phyloP scores from a whole-genome alignment of 441 rosid genomes.

The Populus hybrid region DNA sequence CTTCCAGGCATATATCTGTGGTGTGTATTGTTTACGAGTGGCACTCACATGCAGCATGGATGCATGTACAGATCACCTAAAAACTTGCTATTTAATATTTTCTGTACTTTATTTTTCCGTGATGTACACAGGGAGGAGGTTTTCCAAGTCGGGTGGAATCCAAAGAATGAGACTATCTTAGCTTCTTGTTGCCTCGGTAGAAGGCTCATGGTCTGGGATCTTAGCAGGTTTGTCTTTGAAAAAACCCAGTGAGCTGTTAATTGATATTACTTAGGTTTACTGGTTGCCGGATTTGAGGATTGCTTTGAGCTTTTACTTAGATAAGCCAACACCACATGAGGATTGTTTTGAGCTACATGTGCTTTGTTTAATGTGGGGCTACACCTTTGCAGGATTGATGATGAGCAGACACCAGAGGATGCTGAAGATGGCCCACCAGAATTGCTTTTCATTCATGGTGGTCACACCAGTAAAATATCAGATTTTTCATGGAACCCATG shows the following conservation, averaged over 20 bases:
- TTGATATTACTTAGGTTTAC: neutral
- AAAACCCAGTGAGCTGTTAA: neutral
- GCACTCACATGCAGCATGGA: neutral
- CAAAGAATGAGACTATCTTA: conserved; percentile 87
- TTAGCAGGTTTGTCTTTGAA: conserved; percentile 66
- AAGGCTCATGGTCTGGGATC: conserved; percentile 99
- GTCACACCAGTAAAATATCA: conserved; percentile 95
- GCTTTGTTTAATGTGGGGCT: neutral
- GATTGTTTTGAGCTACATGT: neutral
- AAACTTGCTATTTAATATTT: neutral
- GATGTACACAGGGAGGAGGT: conserved; percentile 74
- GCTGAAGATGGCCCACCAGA: conserved; percentile 99
- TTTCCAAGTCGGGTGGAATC: conserved; percentile 97
- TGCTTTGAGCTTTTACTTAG: neutral
- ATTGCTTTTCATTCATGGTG: conserved; percentile 94
- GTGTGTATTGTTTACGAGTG: neutral
- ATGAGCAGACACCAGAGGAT: conserved; percentile 88
- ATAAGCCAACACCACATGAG: neutral
- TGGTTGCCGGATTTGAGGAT: neutral
- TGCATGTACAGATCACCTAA: too few species aligned
- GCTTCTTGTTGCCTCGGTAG: conserved; percentile 97
- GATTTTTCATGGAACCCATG: conserved; percentile 99
- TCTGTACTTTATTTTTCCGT: conserved; percentile 8
- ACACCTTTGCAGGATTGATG: conserved; percentile 66
- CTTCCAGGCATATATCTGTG: neutral